These are phyloP conservation scores for Colletotrichum costaricense DNA, from an alignment of 2,329 filamentous ascomycete genomes.

Conservation along the genomic window DNA sequence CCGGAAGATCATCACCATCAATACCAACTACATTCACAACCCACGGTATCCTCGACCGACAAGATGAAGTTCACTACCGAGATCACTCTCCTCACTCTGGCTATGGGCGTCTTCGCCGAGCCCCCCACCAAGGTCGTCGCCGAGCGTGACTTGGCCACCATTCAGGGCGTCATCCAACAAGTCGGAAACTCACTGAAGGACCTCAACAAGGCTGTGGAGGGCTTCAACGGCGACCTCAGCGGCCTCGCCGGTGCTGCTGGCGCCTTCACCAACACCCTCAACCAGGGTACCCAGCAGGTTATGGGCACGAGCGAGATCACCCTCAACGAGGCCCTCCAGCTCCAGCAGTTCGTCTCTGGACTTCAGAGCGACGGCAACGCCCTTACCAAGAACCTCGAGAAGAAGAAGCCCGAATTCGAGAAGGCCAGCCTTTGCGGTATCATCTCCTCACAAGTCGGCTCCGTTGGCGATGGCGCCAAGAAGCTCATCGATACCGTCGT, in stretches of 20 bases:
- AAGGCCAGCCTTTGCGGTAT: slow-evolving; percentile 43
- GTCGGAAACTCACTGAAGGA: slow-evolving; percentile 37
- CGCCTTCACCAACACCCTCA: slow-evolving; percentile 36
- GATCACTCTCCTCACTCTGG: slow-evolving; percentile 31
- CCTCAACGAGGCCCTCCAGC: slow-evolving; percentile 35
- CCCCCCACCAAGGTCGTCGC: slow-evolving; percentile 25
- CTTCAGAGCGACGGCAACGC: slow-evolving; percentile 42
- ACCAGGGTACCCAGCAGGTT: slow-evolving; percentile 33
- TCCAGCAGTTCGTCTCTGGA: slow-evolving; percentile 34
- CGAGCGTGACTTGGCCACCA: slow-evolving; percentile 34
- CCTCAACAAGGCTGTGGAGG: slow-evolving; percentile 39
- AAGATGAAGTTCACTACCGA: slow-evolving; percentile 38
- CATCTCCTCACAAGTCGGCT: slow-evolving; percentile 39
- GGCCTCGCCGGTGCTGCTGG: slow-evolving; percentile 38
- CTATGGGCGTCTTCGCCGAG: slow-evolving; percentile 36
- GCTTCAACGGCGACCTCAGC: slow-evolving; percentile 39
- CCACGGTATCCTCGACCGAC: neutral
- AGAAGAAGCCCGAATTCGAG: slow-evolving; percentile 42
- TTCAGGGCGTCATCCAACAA: slow-evolving; percentile 33
- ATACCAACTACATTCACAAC: neutral
- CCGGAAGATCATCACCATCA: slow-evolving; percentile 1
- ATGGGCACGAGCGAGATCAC: slow-evolving; percentile 33
- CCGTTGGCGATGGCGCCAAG: slow-evolving; percentile 40
- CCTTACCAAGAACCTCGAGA: slow-evolving; percentile 41
- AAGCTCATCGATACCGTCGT: slow-evolving; percentile 45